A percentile compares a stretch with the other conserved stretches of the same genome.
Conservation (phyloP, 1,139 yeast genomes). For the Taphrina wiesneri region DNA sequence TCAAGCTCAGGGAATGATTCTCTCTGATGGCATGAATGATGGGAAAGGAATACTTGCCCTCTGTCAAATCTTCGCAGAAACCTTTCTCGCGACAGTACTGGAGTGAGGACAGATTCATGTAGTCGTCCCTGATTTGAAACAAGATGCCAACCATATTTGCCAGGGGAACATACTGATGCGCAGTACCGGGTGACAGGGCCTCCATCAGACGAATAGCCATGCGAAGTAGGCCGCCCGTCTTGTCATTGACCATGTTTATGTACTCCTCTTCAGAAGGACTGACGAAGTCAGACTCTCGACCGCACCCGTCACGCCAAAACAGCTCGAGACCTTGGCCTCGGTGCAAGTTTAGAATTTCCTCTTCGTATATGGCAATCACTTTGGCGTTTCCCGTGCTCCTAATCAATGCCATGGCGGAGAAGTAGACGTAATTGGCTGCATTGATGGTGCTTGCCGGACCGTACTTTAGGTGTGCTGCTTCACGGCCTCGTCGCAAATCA, state of each 20-base stretch:
- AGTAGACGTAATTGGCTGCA: constrained; percentile 79
- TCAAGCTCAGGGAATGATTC: constrained; percentile 46
- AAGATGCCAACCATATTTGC: constrained; percentile 79
- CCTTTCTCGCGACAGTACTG: constrained; percentile 71
- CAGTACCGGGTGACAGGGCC: constrained; percentile 40
- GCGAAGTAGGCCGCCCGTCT: constrained; percentile 85
- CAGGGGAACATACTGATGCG: constrained; percentile 52
- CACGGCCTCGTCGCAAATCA: constrained; percentile 66
- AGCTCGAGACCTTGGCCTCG: constrained; percentile 87
- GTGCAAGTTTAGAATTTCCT: constrained; percentile 77
- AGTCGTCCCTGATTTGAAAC: constrained; percentile 71
- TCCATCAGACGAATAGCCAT: constrained; percentile 68
- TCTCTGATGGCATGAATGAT: constrained; percentile 63
- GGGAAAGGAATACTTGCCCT: constrained; percentile 86
- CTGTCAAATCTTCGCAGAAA: constrained; percentile 80
- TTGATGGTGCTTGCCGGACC: constrained; percentile 81
- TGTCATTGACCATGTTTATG: constrained; percentile 76
- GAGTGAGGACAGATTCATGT: constrained; percentile 49
- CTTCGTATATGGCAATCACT: constrained; percentile 44
- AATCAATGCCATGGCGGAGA: constrained; percentile 55
- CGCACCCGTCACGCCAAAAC: constrained; percentile 69
- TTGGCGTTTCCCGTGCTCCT: constrained; percentile 5
- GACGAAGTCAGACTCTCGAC: constrained; percentile 43
- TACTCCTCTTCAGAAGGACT: constrained; percentile 73
- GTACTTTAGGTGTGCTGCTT: constrained; percentile 72